Percentiles rank a stretch among this genome's conserved stretches.
Evolutionary conservation across 306 rosid species (phyloP).

Genomic region (Urtica urens): DNA sequence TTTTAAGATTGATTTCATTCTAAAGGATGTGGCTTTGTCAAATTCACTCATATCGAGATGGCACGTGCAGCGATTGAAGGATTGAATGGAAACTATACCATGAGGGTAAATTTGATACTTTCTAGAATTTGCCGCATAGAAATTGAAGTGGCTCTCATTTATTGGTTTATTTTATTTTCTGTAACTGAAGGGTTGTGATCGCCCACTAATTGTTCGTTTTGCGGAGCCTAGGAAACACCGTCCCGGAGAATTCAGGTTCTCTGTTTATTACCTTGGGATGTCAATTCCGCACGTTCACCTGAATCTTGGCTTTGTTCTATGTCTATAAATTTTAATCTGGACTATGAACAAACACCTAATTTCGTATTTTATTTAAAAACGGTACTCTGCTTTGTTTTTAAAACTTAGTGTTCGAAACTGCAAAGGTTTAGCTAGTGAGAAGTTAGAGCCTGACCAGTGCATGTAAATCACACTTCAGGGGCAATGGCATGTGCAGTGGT

Average conservation of each 20-base stretch:
- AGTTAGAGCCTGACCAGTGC: neutral
- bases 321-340: neutral
- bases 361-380: neutral
- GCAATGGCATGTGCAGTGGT: conserved; percentile 24
- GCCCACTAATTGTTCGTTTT: conserved; percentile 76
- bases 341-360: neutral
- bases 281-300: neutral
- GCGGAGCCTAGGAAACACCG: conserved; percentile 81
- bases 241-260: conserved; percentile 62
- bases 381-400: neutral
- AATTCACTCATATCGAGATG: conserved; percentile 60
- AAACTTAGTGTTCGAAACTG: neutral
- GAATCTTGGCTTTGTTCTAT: neutral
- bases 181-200: conserved; percentile 59
- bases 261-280: conserved; percentile 12
- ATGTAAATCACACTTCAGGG: conserved; percentile 32
- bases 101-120: conserved; percentile 54
- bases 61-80: conserved; percentile 75
- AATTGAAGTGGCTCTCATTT: too few relatives aligned
- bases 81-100: conserved; percentile 48
- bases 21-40: conserved; percentile 69
- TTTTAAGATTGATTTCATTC: conserved; percentile 18
- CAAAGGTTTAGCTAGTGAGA: neutral
- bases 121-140: conserved; percentile 14
- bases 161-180: conserved; percentile 14